Conservation (phyloP, 2,329 filamentous ascomycete genomes). For the Hymenoscyphus repandus region DNA sequence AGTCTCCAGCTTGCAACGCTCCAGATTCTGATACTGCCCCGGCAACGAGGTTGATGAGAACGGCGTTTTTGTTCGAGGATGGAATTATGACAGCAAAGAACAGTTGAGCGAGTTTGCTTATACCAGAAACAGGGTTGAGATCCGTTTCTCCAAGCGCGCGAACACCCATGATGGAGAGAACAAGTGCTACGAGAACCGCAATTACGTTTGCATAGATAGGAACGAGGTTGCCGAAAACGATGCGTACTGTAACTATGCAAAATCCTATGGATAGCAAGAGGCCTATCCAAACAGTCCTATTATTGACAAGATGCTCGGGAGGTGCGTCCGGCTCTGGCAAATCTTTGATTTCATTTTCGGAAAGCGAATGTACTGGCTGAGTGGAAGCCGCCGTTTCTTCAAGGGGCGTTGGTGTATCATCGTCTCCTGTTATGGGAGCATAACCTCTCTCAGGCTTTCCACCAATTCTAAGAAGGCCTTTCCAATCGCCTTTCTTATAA, state of each 20-base stretch:
- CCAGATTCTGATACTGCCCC: conserved; percentile 82
- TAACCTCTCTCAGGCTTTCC: conserved; percentile 24
- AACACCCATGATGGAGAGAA: conserved; percentile 73
- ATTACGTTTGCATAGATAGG: conserved; percentile 70
- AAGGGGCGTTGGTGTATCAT: conserved; percentile 17
- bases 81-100: conserved; percentile 91
- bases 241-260: conserved; percentile 75
- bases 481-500: conserved; percentile 27
- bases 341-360: conserved; percentile 22
- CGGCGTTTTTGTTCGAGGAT: conserved; percentile 69
- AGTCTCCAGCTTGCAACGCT: conserved; percentile 88
- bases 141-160: conserved; percentile 76
- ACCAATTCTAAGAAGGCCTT: conserved; percentile 18
- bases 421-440: conserved; percentile 20
- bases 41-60: conserved; percentile 93
- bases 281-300: conserved; percentile 65
- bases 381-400: conserved; percentile 6
- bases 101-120: conserved; percentile 92
- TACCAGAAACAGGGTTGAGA: conserved; percentile 91
- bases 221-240: conserved; percentile 79
- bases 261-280: conserved; percentile 71
- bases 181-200: conserved; percentile 77
- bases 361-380: conserved; percentile 1
- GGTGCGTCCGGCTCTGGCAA: conserved; percentile 67
- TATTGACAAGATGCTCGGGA: conserved; percentile 72